Evolutionary conservation across 768 basidiomycete genomes (phyloP), one percentile per base, ranked within the genome.

Genomic region (Leccinum broughii): DNA sequence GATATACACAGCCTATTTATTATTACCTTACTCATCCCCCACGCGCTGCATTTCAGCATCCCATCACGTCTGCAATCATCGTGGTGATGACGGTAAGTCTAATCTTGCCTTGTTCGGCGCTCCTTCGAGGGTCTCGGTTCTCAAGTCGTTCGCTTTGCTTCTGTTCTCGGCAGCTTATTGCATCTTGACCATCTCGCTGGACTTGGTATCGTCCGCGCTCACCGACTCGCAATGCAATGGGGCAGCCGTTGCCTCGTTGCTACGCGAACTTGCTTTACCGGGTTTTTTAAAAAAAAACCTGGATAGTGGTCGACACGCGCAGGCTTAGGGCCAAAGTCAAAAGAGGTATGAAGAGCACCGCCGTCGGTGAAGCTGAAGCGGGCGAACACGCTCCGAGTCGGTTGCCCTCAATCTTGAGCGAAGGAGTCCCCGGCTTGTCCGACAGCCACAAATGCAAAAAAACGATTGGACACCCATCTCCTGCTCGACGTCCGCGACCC

Each of bases 21-120:
- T 26, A 15, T 11, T 8, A 22, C 22, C 20, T 30, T 28, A 58
- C 41, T 41, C 9, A 41, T 41, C 41, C n/a, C 32, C 9, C 51
- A 58, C 44, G 10, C 26, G 11, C 58, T 20, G 41, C 2, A 32
- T 28, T 63, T 28, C 67, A 92, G 87, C 74, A 82, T 26, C 68
- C 68, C 10, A 72, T 86, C 49, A 90, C 89, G 0, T 86, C 85
- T 34, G 85, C 83, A 3, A 77, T 92, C 56, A 91, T 89, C 14
- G 86, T 90, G 3, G 81, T 90, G 35, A 82, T 88, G 67, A 92
- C 90, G 26, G 73, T 74, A 65, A 24, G 73, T 64, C 28, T 28
- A 17, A 44, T 35, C 17, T 34, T 44, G 2, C 15, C 48, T 44
- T 39, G 1, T 9, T 3, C 15, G 1, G 24, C 37, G 9, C 35